Conservation (phyloP, 192 early-diverging fungal genomes). For the Gaertneriomyces semiglobifer region DNA sequence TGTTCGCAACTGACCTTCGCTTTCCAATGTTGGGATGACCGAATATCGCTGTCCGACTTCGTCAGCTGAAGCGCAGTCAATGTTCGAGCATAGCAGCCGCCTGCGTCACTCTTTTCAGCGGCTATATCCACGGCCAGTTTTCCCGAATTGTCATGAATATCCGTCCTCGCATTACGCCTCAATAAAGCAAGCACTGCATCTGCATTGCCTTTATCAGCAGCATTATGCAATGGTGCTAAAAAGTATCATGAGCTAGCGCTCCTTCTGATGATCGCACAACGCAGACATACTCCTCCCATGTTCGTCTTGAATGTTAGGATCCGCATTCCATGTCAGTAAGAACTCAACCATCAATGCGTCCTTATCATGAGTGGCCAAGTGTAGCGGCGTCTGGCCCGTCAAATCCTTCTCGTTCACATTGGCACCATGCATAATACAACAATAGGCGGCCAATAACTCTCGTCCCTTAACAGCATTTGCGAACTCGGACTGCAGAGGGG, state of each 20-base stretch:
- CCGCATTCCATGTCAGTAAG: slow-evolving; percentile 72
- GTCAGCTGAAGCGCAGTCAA: slow-evolving; percentile 1
- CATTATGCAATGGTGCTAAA: slow-evolving; percentile 66
- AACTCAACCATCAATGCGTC: slow-evolving; percentile 76
- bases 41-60: background rate
- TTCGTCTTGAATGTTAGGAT: slow-evolving; percentile 61
- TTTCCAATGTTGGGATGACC: background rate
- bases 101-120: background rate
- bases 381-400: slow-evolving; percentile 58
- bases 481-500: slow-evolving; percentile 43
- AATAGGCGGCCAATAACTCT: slow-evolving; percentile 55
- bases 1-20: background rate
- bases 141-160: slow-evolving; percentile 66
- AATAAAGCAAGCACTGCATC: slow-evolving; percentile 66
- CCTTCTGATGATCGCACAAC: background rate
- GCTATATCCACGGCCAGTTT: slow-evolving; percentile 13
- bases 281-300: slow-evolving; percentile 51
- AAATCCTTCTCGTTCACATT: slow-evolving; percentile 62
- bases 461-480: slow-evolving; percentile 56
- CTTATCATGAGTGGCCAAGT: slow-evolving; percentile 57
- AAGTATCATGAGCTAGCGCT: background rate
- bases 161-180: slow-evolving; percentile 69
- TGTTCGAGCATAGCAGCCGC: background rate
- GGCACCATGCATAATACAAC: slow-evolving; percentile 68
- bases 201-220: slow-evolving; percentile 67